Percentiles rank a stretch among this genome's conserved stretches.
Evolutionary conservation across 2,329 filamentous ascomycete species (phyloP).

Genomic region (Penicillium olsonii): DNA sequence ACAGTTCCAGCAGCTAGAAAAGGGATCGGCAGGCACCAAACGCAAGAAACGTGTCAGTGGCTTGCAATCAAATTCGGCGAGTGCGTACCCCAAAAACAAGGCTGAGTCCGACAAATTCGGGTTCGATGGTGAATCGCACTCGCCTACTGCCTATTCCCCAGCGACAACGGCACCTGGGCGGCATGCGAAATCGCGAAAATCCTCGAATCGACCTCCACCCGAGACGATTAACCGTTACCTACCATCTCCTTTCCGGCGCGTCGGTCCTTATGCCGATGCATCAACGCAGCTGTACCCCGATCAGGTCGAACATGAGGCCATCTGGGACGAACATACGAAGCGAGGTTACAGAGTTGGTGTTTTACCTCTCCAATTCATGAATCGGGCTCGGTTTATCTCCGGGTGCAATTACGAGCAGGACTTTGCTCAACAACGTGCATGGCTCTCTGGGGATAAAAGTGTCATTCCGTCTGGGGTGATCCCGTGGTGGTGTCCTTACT

Average conservation of each 20-base stretch:
- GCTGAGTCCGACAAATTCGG: neutral
- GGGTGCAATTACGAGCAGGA: neutral
- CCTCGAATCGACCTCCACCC: conserved; percentile 9
- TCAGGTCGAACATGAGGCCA: neutral
- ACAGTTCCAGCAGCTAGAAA: conserved; percentile 62
- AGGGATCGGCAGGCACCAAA: conserved; percentile 47
- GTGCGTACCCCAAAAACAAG: neutral
- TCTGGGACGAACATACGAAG: neutral
- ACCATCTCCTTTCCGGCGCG: conserved; percentile 12
- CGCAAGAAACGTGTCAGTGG: conserved; percentile 61
- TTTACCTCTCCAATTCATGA: neutral
- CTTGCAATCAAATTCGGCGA: conserved; percentile 54
- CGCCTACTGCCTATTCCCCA: conserved; percentile 35
- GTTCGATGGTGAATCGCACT: conserved; percentile 32
- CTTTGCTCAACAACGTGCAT: conserved; percentile 1
- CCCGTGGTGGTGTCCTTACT: conserved; percentile 6
- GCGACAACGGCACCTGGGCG: conserved; percentile 16
- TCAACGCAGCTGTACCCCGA: neutral
- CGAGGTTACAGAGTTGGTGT: conserved; percentile 3
- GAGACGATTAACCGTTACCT: conserved; percentile 32
- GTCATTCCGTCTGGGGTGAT: conserved; percentile 5
- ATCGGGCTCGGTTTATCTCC: neutral
- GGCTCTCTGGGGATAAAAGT: neutral
- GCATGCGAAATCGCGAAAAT: conserved; percentile 18
- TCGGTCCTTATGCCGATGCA: neutral